phyloP scores from a whole-genome alignment of 1,284 basidiomycete species.

The Rhizopogon parksii region DNA sequence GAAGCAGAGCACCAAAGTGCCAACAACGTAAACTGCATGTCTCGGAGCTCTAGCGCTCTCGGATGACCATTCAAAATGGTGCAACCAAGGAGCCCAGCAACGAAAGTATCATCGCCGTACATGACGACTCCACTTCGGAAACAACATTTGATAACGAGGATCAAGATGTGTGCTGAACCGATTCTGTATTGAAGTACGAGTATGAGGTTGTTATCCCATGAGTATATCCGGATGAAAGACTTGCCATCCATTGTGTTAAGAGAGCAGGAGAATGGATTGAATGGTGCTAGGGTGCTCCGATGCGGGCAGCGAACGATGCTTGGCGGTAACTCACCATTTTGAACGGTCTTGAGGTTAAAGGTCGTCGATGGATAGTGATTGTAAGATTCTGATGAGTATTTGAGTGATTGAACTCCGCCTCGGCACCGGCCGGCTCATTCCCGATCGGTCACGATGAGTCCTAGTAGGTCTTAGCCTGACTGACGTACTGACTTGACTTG shows the following conservation, averaged over 20 bases:
- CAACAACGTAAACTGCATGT: constrained; percentile 35
- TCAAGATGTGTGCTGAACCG: constrained; percentile 19
- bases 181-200: constrained; percentile 13
- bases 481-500: too few species aligned
- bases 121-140: constrained; percentile 19
- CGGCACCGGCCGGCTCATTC: constrained; percentile 18
- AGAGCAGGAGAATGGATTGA: constrained; percentile 11
- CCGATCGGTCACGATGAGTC: background rate
- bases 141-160: constrained; percentile 1
- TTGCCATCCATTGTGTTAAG: constrained; percentile 21
- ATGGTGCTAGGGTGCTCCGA: constrained; percentile 18
- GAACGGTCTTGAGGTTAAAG: constrained; percentile 10
- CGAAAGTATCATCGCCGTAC: constrained; percentile 17
- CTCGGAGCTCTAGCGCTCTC: constrained; percentile 63
- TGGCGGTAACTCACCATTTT: constrained; percentile 24
- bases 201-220: background rate
- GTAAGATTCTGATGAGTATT: background rate
- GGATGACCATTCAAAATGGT: constrained; percentile 16
- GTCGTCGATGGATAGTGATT: constrained; percentile 1
- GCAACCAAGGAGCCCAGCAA: constrained; percentile 25
- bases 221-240: constrained; percentile 16
- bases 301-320: constrained; percentile 6
- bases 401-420: constrained; percentile 12
- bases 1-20: constrained; percentile 18
- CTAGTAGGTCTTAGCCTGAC: too few species aligned